Conservation (phyloP, 1,139 yeast species). For the Meyerozyma sp. region DNA sequence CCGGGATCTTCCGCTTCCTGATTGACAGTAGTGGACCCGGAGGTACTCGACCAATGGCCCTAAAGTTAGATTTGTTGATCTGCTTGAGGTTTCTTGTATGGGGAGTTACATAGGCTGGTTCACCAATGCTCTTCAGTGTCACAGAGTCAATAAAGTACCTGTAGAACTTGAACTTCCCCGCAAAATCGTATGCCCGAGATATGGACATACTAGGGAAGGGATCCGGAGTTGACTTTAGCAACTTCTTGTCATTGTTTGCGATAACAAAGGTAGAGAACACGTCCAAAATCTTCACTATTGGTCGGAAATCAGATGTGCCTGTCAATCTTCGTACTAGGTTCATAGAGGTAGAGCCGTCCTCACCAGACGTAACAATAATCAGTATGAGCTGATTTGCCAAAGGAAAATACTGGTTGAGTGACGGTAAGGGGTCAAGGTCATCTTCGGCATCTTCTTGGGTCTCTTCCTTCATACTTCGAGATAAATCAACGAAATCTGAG, state of each 20-base stretch:
- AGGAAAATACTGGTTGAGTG: background rate
- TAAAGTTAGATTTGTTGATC: constrained; percentile 17
- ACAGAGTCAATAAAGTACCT: constrained; percentile 41
- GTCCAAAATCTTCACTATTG: constrained; percentile 47
- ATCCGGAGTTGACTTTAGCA: constrained; percentile 18
- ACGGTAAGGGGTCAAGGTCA: constrained; percentile 1
- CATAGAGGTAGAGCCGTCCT: constrained; percentile 54
- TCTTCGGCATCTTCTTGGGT: constrained; percentile 12
- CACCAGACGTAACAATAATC: constrained; percentile 16
- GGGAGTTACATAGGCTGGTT: constrained; percentile 6
- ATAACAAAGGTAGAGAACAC: constrained; percentile 30
- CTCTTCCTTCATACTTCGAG: constrained; percentile 1
- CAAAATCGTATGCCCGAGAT: constrained; percentile 63
- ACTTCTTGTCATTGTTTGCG: constrained; percentile 19
- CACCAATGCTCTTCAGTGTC: constrained; percentile 5
- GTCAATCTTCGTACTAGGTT: constrained; percentile 42
- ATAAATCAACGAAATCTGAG: constrained; percentile 18
- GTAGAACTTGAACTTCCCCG: constrained; percentile 69
- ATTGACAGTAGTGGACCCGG: constrained; percentile 14
- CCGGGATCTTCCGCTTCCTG: constrained; percentile 8
- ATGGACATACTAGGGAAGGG: constrained; percentile 24
- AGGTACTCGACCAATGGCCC: constrained; percentile 23
- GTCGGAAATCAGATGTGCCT: constrained; percentile 51
- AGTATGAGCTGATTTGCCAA: background rate
- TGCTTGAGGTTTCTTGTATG: constrained; percentile 9